A percentile compares a stretch with the other conserved stretches of the same genome.
phyloP scores from a whole-genome alignment of 306 rosid species.

The Argentina anserina region DNA sequence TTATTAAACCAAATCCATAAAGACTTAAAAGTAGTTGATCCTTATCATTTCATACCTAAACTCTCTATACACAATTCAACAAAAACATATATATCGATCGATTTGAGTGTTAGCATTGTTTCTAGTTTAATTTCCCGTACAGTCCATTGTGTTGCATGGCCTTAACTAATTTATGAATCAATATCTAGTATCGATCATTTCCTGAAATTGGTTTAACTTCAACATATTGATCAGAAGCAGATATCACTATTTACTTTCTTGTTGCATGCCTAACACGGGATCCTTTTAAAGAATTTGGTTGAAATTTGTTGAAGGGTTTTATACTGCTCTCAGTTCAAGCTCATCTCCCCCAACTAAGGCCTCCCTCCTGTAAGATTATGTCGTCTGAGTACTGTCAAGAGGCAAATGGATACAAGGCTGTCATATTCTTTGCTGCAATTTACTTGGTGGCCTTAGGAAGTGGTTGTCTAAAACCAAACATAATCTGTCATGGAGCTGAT shows the following conservation, averaged over 20 bases:
- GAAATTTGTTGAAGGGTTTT: constrained; percentile 40
- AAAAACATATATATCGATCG: background rate
- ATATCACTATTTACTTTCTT: background rate
- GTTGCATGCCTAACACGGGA: background rate
- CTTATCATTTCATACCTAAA: background rate
- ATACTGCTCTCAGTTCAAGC: constrained; percentile 55
- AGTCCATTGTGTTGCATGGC: constrained; percentile 2
- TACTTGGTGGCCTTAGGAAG: constrained; percentile 67
- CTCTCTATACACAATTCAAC: background rate
- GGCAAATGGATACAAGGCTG: constrained; percentile 42
- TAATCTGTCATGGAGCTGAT: constrained; percentile 67
- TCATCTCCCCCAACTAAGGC: constrained; percentile 45
- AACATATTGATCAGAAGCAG: background rate
- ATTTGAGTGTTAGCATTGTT: background rate
- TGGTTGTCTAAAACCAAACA: constrained; percentile 61
- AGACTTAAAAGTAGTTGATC: background rate
- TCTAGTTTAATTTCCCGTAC: too few species aligned
- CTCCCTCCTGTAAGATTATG: constrained; percentile 38
- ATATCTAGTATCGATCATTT: background rate
- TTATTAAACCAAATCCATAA: background rate
- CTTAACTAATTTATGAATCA: background rate
- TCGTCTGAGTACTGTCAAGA: constrained; percentile 27
- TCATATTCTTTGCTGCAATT: constrained; percentile 45
- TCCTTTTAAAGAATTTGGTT: background rate
- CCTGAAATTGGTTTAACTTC: background rate